Evolutionary conservation across 2,329 filamentous ascomycete species (phyloP), one percentile per base, ranked within the genome.

Genomic region (Diaporthe sp.): DNA sequence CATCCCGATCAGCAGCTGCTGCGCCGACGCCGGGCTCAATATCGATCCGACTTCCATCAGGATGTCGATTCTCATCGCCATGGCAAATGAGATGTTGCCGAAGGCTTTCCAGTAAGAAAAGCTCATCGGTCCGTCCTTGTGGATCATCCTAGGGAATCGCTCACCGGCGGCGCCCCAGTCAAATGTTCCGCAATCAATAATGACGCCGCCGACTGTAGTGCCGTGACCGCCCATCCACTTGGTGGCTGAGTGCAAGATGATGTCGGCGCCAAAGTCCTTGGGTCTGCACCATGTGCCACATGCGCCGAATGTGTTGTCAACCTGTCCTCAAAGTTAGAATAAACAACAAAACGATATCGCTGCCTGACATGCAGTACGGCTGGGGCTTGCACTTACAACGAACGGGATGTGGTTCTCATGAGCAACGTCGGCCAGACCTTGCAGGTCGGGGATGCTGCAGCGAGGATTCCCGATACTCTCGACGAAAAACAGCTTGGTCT

Each of bases 211-310:
- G 79, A 98, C 94, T 37, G 96, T 98, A 55, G 96, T 98, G 76
- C 96, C 96, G 85, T 98, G 96, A 60, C 96, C 96, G 75, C 96
- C 96, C 78, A 98, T 98, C 96, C 96, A 98, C 86, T 98, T 98
- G 75, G 96, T 98, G 12, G 95, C 95, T 53, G 94, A 97, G 89
- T 98, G 95, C 31, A 98, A 94, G 72, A 98, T 93, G 76, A 98
- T 98, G 82, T 98, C 96, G 78, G 94, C 96, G 72, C 96, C 96
- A 84, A 98, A 94, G 37, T 96, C 93, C 80, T 98, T 96, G 57
- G 96, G 96, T 7, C 94, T 92, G 79, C 93, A 88, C 84, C 95
- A 97, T 89, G 94, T 98, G 68, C 96, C 96, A 75, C 96, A 96
- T 15, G 96, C 96, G 61, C 96, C 96, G 81, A 98, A 98, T 12